Conservation (phyloP, 148 eudicot species). For the Heliosperma pusillum region DNA sequence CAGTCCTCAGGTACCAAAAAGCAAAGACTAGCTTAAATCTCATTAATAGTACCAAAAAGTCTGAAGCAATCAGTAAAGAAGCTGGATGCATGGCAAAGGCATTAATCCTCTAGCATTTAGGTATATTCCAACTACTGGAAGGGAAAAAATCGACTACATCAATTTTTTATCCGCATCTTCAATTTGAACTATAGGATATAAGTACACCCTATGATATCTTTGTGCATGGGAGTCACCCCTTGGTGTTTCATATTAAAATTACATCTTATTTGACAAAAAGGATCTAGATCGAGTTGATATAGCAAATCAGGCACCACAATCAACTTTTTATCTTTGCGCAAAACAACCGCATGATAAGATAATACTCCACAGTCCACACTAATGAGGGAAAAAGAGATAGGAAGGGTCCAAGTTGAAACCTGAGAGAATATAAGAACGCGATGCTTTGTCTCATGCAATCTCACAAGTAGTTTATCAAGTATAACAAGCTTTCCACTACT, state of each 20-base stretch:
- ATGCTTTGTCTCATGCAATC: conserved; percentile 90
- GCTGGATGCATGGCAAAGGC: not conserved
- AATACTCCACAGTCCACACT: not conserved
- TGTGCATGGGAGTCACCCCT: no score
- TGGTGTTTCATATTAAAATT: no score
- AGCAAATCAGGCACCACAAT: not conserved
- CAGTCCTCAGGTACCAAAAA: not conserved
- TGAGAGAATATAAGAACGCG: conserved; percentile 97
- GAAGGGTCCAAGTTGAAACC: conserved; percentile 37
- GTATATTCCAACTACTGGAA: not conserved
- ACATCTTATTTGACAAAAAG: not conserved
- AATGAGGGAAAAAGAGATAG: not conserved
- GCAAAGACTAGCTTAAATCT: not conserved
- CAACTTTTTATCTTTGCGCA: not conserved
- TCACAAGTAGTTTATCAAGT: conserved; percentile 89
- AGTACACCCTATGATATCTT: no score
- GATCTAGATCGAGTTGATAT: not conserved
- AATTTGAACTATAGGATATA: not conserved
- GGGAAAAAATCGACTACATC: not conserved
- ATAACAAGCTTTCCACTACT: conserved; percentile 98
- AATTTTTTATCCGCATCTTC: not conserved
- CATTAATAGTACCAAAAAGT: not conserved
- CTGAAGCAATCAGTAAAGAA: not conserved
- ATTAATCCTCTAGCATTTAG: not conserved
- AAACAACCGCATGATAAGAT: not conserved